These are phyloP conservation scores for Coniella lustricola DNA, from an alignment of 2,329 filamentous ascomycete genomes.

Conservation along the genomic window DNA sequence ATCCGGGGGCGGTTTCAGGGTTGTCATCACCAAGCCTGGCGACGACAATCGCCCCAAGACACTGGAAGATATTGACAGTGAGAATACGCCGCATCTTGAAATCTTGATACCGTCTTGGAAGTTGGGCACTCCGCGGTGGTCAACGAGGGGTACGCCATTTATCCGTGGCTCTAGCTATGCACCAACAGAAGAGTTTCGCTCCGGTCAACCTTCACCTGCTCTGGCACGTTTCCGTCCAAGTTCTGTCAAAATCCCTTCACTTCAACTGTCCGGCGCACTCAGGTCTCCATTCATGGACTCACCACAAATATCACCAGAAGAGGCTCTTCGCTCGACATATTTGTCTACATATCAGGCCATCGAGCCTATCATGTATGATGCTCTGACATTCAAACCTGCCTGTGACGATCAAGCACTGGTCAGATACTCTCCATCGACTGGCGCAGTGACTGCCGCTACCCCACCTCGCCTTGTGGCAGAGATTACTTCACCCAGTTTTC, in stretches of 20 bases:
- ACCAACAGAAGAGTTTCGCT: slow-evolving; percentile 64
- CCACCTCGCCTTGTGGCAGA: slow-evolving; percentile 88
- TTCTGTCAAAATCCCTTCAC: slow-evolving; percentile 30
- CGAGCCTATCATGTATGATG: slow-evolving; percentile 74
- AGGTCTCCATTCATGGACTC: slow-evolving; percentile 28
- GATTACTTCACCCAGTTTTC: slow-evolving; percentile 90
- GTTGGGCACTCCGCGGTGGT: slow-evolving; percentile 76
- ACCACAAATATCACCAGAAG: slow-evolving; percentile 32
- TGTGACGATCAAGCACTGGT: slow-evolving; percentile 76
- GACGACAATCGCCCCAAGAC: slow-evolving; percentile 55
- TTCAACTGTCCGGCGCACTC: slow-evolving; percentile 24
- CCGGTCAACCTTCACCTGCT: slow-evolving; percentile 47
- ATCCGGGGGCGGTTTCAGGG: slow-evolving; percentile 65
- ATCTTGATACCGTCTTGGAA: slow-evolving; percentile 78
- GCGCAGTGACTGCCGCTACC: slow-evolving; percentile 80
- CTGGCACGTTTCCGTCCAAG: slow-evolving; percentile 28
- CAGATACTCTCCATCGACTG: slow-evolving; percentile 64
- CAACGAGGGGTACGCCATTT: slow-evolving; percentile 64
- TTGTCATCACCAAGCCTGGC: slow-evolving; percentile 69
- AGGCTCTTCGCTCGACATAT: slow-evolving; percentile 37
- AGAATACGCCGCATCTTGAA: slow-evolving; percentile 52
- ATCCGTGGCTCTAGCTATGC: slow-evolving; percentile 76
- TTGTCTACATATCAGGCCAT: slow-evolving; percentile 46
- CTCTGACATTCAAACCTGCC: slow-evolving; percentile 68
- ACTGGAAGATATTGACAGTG: slow-evolving; percentile 46